These are phyloP conservation scores for Podosphaera aphanis DNA, from an alignment of 2,329 filamentous ascomycete species.

Conservation along the genomic window DNA sequence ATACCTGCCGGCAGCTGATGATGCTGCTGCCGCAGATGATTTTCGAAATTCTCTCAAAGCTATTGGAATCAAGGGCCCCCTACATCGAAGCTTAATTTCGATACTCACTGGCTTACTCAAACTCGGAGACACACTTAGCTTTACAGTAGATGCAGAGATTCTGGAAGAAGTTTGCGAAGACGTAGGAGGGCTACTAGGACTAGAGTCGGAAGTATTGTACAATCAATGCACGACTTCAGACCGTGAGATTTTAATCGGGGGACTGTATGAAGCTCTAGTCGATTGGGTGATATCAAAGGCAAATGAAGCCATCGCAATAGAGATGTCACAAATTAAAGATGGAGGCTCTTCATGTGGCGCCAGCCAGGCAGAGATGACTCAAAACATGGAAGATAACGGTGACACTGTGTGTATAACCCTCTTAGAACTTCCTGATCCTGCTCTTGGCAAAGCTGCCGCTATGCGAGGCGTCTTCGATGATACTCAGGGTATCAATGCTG, in stretches of 20 bases:
- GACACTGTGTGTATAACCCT: constrained; percentile 81
- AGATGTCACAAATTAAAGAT: constrained; percentile 44
- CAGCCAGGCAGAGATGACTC: constrained; percentile 33
- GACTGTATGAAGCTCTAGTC: constrained; percentile 78
- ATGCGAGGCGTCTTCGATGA: constrained; percentile 88
- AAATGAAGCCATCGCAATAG: constrained; percentile 58
- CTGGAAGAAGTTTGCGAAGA: constrained; percentile 78
- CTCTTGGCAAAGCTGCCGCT: constrained; percentile 66
- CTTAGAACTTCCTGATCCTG: constrained; percentile 59
- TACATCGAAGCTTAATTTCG: constrained; percentile 64
- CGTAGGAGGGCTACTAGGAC: constrained; percentile 60
- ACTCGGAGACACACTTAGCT: constrained; percentile 73
- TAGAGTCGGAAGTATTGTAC: constrained; percentile 64
- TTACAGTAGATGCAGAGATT: constrained; percentile 60
- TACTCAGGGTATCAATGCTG: constrained; percentile 70
- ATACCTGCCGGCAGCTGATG: constrained; percentile 80
- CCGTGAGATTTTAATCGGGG: constrained; percentile 57
- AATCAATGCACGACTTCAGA: constrained; percentile 67
- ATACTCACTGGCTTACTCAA: constrained; percentile 71
- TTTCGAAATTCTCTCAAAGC: constrained; percentile 69
- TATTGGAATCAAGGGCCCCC: constrained; percentile 77
- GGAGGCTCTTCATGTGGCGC: constrained; percentile 45
- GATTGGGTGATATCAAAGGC: constrained; percentile 85
- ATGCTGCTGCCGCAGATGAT: constrained; percentile 79
- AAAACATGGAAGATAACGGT: constrained; percentile 41